Evolutionary conservation across 2,329 filamentous ascomycete genomes (phyloP).

Genomic region (Diaporthe helianthi): DNA sequence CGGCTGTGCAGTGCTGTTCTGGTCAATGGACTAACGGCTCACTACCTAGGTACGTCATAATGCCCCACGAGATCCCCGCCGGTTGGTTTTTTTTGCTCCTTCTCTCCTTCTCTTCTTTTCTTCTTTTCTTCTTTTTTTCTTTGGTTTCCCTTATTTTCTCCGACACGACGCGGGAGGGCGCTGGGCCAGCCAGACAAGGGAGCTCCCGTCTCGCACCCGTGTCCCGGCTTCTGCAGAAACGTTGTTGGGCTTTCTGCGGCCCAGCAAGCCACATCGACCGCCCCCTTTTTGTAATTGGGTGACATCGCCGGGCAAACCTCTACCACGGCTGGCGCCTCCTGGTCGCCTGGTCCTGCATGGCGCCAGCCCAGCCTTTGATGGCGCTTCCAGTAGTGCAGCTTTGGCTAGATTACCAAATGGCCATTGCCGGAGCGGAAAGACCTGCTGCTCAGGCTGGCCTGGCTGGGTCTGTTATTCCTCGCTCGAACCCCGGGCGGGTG

Average conservation of each 20-base stretch:
- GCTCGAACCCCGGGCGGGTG: conserved; percentile 8
- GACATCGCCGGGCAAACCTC: conserved; percentile 22
- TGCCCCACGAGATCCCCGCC: conserved; percentile 24
- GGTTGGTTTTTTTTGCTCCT: background rate
- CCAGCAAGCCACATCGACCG: conserved; percentile 27
- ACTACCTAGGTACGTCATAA: conserved; percentile 22
- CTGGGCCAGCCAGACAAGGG: conserved; percentile 21
- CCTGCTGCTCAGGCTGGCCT: no score
- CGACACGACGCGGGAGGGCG: conserved; percentile 9
- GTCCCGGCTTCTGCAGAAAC: conserved; percentile 3
- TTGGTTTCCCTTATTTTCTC: conserved; percentile 18
- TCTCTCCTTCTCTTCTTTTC: no score
- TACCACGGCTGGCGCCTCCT: conserved; percentile 15
- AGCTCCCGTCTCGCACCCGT: conserved; percentile 13
- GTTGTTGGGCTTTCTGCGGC: background rate
- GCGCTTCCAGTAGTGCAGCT: no score
- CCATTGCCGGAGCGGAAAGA: conserved; percentile 3
- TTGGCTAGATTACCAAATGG: background rate
- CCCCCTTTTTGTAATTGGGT: conserved; percentile 24
- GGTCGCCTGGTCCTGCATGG: background rate
- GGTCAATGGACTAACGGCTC: background rate
- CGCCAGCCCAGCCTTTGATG: background rate
- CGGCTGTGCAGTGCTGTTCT: conserved; percentile 7
- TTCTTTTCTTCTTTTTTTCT: no score
- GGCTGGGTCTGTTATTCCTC: background rate